Base-by-base conservation (phyloP, 768 basidiomycete genomes). In the Solioccasus polychromus region DNA sequence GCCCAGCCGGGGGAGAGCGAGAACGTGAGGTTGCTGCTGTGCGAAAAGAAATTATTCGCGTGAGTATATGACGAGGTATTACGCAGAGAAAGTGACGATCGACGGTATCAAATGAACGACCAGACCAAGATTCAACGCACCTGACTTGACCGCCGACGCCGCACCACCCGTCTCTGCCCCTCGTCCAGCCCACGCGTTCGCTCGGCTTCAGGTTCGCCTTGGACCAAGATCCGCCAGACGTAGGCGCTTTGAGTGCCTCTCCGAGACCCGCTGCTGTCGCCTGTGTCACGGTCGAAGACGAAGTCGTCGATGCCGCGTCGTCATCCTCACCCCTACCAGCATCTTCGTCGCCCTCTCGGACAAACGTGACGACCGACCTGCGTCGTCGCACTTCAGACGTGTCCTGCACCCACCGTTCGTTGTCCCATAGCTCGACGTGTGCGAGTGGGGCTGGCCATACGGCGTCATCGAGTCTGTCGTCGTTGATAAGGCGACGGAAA, bases 11-110 rank as follows among this genome's bases (percentile, higher is more conserved):
- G 73, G 3, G 80, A 76, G n/a, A 92, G 79, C 8, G 81, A 78
- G 54, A 91, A 89, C 2, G 85, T 88, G 44, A 90, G 73, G 71
- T 86, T 86, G 64, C 88, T 91, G 72, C 82, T 87, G 64, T 40
- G 47, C 57, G 18, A 41, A 35, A 79, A 10, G n/a, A n/a, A 5
- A 15, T 15, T 8, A 15, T 31, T 5, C 11, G 30, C 15, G 11
- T 31, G 4, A 31, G 7, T 15, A 31, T 15, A 31, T 11, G 30
- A 15, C 5, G 30, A 15, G 30, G 30, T 26, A 26, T 6, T 6
- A 11, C 26, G 26, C 26, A 26, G 11, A 26, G 26, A 26, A 6
- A 6, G 26, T 26, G 7, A 26, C 6, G 6, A 11, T 26, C 26
- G 11, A 26, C 26, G 26, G 11, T 26, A 11, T 6, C 11, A 26